A percentile compares a stretch with the other conserved stretches of the same genome.
These are phyloP conservation scores for Grosmannia huntii DNA, from an alignment of 2,329 filamentous ascomycete genomes.

Conservation along the genomic window DNA sequence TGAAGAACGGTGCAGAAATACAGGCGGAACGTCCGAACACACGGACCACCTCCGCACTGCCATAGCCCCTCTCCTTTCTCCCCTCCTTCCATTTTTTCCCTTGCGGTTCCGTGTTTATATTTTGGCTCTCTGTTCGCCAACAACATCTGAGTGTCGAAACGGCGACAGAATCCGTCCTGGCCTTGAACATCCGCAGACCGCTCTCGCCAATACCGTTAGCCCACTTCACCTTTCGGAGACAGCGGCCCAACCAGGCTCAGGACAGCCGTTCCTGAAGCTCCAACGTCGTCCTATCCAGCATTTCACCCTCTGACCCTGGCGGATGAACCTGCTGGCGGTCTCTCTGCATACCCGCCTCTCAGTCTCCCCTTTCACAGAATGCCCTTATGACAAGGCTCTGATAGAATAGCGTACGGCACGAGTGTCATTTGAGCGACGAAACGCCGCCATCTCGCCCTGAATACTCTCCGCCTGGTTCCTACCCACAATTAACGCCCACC, in stretches of 20 bases:
- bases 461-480: not conserved
- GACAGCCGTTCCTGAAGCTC: not conserved
- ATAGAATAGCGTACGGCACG: not conserved
- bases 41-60: slow-evolving; percentile 8
- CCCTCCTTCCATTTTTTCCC: slow-evolving; percentile 3
- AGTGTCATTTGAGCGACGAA: not conserved
- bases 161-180: not conserved
- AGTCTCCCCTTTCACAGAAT: not conserved
- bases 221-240: not conserved
- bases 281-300: not conserved
- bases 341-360: not conserved
- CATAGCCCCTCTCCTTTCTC: slow-evolving; percentile 1
- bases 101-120: slow-evolving; percentile 1
- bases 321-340: not conserved
- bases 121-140: not conserved
- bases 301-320: not conserved
- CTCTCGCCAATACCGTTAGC: not conserved
- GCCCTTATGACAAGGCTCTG: not conserved
- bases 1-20: not conserved
- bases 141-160: not conserved
- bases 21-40: slow-evolving; percentile 2
- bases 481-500: not conserved
- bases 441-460: not conserved
- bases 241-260: not conserved
- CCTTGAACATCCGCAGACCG: not conserved